Evolutionary conservation across 169 alveolate genomes (phyloP).

Genomic region (Plasmodium cynomolgi): DNA sequence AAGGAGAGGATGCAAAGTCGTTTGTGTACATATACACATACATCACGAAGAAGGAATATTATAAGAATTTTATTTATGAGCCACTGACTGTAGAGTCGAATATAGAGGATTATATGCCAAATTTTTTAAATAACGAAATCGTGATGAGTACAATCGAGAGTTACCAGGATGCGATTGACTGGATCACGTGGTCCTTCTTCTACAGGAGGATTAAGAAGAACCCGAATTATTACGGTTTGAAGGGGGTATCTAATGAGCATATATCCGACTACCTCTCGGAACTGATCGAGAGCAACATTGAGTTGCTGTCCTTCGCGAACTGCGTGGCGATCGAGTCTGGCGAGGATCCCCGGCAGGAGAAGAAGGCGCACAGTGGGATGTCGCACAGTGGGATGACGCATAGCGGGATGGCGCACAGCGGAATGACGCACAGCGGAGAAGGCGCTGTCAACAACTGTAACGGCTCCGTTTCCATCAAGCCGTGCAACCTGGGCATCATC

Average conservation of each 20-base stretch:
- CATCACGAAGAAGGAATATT: slow-evolving; percentile 96
- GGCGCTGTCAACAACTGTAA: too few relatives aligned
- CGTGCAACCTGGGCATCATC: slow-evolving; percentile 87
- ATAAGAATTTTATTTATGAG: slow-evolving; percentile 96
- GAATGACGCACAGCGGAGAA: not conserved
- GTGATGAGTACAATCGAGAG: slow-evolving; percentile 95
- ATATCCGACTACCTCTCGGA: slow-evolving; percentile 96
- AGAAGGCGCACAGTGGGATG: not conserved
- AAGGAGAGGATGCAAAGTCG: slow-evolving; percentile 77
- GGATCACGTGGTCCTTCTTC: slow-evolving; percentile 99
- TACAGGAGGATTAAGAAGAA: slow-evolving; percentile 98
- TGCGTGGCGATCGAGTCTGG: slow-evolving; percentile 92
- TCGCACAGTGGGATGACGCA: slow-evolving; percentile 73
- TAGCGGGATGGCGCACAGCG: not conserved
- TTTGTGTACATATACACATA: slow-evolving; percentile 80
- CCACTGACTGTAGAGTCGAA: slow-evolving; percentile 98
- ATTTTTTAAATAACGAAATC: slow-evolving; percentile 97
- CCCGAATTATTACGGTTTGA: slow-evolving; percentile 98
- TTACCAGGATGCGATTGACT: slow-evolving; percentile 98
- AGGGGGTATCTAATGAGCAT: slow-evolving; percentile 94
- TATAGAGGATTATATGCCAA: slow-evolving; percentile 94
- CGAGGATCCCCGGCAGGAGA: slow-evolving; percentile 81
- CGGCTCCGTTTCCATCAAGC: slow-evolving; percentile 83
- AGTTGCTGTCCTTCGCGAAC: slow-evolving; percentile 93
- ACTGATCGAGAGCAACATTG: slow-evolving; percentile 94